Conservation (phyloP, 441 rosid species). For the Erysimum pusillum region DNA sequence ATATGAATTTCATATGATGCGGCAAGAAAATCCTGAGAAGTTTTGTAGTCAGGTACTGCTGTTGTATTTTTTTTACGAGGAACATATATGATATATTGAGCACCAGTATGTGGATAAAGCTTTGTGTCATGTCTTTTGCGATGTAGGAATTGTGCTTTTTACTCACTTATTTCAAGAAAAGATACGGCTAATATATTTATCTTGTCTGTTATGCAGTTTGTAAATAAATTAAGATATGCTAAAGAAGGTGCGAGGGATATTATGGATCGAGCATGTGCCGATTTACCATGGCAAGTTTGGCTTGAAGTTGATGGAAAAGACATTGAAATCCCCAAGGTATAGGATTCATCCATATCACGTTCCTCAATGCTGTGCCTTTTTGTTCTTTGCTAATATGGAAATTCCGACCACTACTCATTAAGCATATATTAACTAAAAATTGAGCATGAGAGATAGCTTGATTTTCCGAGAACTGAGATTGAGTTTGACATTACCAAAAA, state of each 20-base stretch:
- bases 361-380: constrained; percentile 17
- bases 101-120: no score
- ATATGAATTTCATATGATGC: constrained; percentile 68
- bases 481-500: constrained; percentile 10
- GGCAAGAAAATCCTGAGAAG: constrained; percentile 76
- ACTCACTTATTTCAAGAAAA: not conserved
- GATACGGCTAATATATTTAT: constrained; percentile 27
- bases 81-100: no score
- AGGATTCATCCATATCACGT: constrained; percentile 20
- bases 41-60: constrained; percentile 70
- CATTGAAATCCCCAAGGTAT: constrained; percentile 71
- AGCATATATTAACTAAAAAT: not conserved
- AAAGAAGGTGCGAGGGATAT: constrained; percentile 83
- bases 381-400: constrained; percentile 28
- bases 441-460: constrained; percentile 16
- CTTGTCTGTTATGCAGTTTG: constrained; percentile 57
- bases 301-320: constrained; percentile 81
- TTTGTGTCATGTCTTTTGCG: no score
- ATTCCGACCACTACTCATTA: not conserved
- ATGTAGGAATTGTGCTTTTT: no score
- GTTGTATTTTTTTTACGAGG: no score
- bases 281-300: constrained; percentile 81
- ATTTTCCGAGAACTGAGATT: not conserved
- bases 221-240: constrained; percentile 77
- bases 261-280: constrained; percentile 82